Percentiles rank a stretch among this genome's conserved stretches.
Evolutionary conservation across 129 eudicot genomes (phyloP).

Genomic region (Pulicaria dysenterica): DNA sequence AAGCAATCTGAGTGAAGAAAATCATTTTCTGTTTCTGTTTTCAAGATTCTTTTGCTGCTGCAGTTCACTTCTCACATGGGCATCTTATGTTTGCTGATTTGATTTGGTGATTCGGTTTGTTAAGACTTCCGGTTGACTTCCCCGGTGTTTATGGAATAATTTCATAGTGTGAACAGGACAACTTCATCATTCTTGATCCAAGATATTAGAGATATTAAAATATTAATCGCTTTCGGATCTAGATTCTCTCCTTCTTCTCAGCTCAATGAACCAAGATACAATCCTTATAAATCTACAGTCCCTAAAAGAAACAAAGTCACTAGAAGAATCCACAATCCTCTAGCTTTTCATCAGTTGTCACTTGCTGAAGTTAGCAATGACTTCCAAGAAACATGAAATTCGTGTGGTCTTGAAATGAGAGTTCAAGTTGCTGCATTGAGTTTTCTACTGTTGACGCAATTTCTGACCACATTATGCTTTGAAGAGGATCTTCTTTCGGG

Average conservation of each 20-base stretch:
- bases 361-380: slow-evolving; percentile 18
- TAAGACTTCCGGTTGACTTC: slow-evolving; percentile 44
- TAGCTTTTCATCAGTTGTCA: slow-evolving; percentile 9
- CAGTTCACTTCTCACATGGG: slow-evolving; percentile 26
- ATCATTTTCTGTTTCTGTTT: slow-evolving; percentile 23
- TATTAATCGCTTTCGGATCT: not conserved
- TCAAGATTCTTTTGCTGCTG: slow-evolving; percentile 30
- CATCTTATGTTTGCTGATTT: slow-evolving; percentile 11
- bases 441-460: slow-evolving; percentile 52
- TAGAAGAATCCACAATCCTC: slow-evolving; percentile 13
- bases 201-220: slow-evolving; percentile 13
- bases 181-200: slow-evolving; percentile 24
- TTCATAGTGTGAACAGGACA: slow-evolving; percentile 33
- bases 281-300: slow-evolving; percentile 14
- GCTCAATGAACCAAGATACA: slow-evolving; percentile 33
- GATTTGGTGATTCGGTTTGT: slow-evolving; percentile 32
- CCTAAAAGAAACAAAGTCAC: slow-evolving; percentile 11
- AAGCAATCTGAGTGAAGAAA: slow-evolving; percentile 12
- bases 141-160: slow-evolving; percentile 33
- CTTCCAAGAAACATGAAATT: slow-evolving; percentile 30
- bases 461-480: slow-evolving; percentile 37
- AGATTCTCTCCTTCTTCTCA: slow-evolving; percentile 15
- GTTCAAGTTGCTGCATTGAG: slow-evolving; percentile 36
- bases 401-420: slow-evolving; percentile 32
- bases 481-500: slow-evolving; percentile 48